Conservation (phyloP, 202 grass and related monocot genomes). For the Panicum hallii region DNA sequence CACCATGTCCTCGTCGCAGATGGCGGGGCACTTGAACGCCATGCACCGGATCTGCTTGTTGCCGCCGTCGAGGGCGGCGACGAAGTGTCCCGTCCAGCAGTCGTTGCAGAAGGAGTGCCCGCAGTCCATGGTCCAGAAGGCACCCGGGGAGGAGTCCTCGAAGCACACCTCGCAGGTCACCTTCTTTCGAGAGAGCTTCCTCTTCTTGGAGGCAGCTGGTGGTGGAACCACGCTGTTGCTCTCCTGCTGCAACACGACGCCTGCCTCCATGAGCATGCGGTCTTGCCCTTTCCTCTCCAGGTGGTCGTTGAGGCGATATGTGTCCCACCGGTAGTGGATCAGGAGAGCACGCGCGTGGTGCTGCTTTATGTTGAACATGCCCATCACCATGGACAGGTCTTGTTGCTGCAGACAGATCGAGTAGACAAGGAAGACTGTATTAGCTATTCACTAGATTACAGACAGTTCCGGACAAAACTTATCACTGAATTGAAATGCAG, state of each 20-base stretch:
- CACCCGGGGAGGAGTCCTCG: conserved; percentile 39
- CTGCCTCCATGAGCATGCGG: conserved; percentile 55
- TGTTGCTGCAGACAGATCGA: conserved; percentile 24
- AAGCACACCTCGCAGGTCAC: conserved; percentile 65
- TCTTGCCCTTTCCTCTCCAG: conserved; percentile 70
- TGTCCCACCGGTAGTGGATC: conserved; percentile 74
- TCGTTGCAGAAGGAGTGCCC: conserved; percentile 73
- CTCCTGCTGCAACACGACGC: conserved; percentile 35
- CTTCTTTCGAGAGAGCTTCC: not conserved
- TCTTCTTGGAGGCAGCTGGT: not conserved
- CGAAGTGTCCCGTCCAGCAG: conserved; percentile 76
- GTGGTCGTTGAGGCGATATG: conserved; percentile 55
- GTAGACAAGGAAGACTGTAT: conserved; percentile 1
- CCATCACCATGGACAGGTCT: conserved; percentile 62
- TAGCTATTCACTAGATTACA: not conserved
- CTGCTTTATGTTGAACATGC: conserved; percentile 65
- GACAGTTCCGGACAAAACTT: not conserved
- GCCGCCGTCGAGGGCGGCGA: conserved; percentile 51
- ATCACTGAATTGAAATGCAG: not conserved
- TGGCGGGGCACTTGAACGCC: conserved; percentile 51
- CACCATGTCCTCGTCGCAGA: conserved; percentile 67
- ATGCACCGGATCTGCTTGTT: conserved; percentile 67
- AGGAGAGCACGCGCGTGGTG: conserved; percentile 62
- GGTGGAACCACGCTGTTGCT: not conserved
- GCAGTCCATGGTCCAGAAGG: conserved; percentile 63